A percentile compares a stretch with the other conserved stretches of the same genome.
Conservation (phyloP, 768 basidiomycete species). For the Baorangia bicolor region DNA sequence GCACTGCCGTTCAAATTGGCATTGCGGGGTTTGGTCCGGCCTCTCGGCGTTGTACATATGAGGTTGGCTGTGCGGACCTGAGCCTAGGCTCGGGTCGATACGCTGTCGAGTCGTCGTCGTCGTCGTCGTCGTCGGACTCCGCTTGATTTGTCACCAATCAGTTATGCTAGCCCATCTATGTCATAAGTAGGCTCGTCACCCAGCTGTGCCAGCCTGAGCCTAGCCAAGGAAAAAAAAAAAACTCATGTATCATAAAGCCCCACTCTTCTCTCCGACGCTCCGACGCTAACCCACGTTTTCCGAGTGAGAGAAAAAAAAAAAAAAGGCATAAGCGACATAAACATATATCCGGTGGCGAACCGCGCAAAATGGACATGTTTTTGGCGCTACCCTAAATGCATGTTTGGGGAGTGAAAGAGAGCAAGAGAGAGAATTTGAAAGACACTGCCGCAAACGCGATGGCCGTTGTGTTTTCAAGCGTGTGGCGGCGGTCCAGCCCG, state of each 20-base stretch:
- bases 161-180: too few relatives aligned
- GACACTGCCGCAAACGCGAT: background rate
- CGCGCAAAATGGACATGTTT: background rate
- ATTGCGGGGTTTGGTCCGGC: background rate
- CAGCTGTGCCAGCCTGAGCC: too few relatives aligned
- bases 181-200: too few relatives aligned
- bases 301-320: background rate
- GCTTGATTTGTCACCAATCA: too few relatives aligned
- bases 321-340: background rate
- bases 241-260: too few relatives aligned
- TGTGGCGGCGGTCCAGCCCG: slow-evolving; percentile 6
- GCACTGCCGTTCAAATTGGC: background rate
- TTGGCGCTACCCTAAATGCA: slow-evolving; percentile 5
- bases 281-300: slow-evolving; percentile 13
- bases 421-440: too few relatives aligned
- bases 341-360: background rate
- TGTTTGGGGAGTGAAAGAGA: background rate
- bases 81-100: too few relatives aligned
- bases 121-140: too few relatives aligned
- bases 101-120: too few relatives aligned
- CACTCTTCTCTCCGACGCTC: slow-evolving; percentile 12
- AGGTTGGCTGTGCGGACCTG: too few relatives aligned
- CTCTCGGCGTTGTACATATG: background rate
- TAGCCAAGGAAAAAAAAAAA: too few relatives aligned
- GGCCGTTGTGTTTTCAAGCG: background rate